phyloP scores from a whole-genome alignment of 768 basidiomycete genomes.

The Boletus pseudo-olivaceus region DNA sequence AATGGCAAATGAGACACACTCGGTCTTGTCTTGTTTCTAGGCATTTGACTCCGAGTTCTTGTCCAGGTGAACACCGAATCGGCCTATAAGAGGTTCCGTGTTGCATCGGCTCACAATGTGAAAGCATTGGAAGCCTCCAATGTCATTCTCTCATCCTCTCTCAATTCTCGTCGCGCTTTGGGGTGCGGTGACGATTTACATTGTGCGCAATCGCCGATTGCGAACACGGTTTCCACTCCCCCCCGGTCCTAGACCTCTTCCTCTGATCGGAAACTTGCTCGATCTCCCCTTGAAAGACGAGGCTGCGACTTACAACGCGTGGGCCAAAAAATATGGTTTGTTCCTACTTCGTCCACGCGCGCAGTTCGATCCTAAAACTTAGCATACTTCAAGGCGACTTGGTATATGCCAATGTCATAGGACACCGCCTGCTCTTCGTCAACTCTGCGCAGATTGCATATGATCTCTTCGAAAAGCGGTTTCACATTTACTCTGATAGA shows the following conservation, averaged over 20 bases:
- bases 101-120: background rate
- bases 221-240: slow-evolving; percentile 38
- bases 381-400: slow-evolving; percentile 40
- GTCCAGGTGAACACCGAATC: slow-evolving; percentile 11
- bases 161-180: slow-evolving; percentile 21
- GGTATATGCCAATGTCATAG: slow-evolving; percentile 50
- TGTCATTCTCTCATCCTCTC: slow-evolving; percentile 16
- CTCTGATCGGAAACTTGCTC: slow-evolving; percentile 51
- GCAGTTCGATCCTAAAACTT: background rate
- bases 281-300: slow-evolving; percentile 41
- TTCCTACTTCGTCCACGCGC: background rate
- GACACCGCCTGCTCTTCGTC: slow-evolving; percentile 46
- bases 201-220: slow-evolving; percentile 12
- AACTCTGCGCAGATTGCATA: slow-evolving; percentile 44
- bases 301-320: slow-evolving; percentile 40
- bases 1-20: slow-evolving; percentile 17
- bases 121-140: slow-evolving; percentile 1
- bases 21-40: slow-evolving; percentile 4
- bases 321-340: slow-evolving; percentile 38
- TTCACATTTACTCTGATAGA: slow-evolving; percentile 54
- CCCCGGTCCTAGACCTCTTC: slow-evolving; percentile 53
- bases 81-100: slow-evolving; percentile 15
- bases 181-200: slow-evolving; percentile 16
- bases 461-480: slow-evolving; percentile 57
- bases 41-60: slow-evolving; percentile 2